Evolutionary conservation across 306 rosid species (phyloP), one percentile per base, ranked within the genome.

Genomic region (Cyclanthera cordifolia): DNA sequence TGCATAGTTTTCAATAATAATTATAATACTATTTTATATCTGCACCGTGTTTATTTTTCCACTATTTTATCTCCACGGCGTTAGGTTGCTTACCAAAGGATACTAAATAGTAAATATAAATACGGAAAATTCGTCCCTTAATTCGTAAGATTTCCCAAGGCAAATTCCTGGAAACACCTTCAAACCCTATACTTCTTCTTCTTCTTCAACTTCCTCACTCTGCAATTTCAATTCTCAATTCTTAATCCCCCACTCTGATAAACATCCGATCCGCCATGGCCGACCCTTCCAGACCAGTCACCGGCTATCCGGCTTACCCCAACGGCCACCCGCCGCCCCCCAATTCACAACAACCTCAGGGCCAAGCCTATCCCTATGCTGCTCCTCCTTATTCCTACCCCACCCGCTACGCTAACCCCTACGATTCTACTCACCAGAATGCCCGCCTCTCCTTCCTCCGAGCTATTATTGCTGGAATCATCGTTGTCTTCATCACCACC

Each of bases 281-380:
- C 32, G 87, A 89, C 46, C 82, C 91, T 69, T 75, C 91, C 2
- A 57, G 95, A 65, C 82, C 96, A 48, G 90, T 82, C 79, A 85
- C 96, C 49, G 96, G 90, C 79, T 91, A 88, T 84, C 96, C 96
- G 0, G 87, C 84, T 60, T 74, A 71, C 52, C 60, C 82, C 55
- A 67, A 74, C 57, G 82, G 83, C 60, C 45, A 46, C 19, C 78
- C 74, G 10, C 76, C 80, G 0, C 79, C 77, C 2, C 66, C 71
- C 71, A 66, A 66, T 75, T 0, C 19, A 67, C 7, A 61, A 67
- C 7, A 61, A 37, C 53, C 53, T 39, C 64, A 46, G 0, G 55
- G 14, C 2, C 69, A 72, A 9, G 79, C 82, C 5, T 84, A 85
- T 45, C 82, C 95, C 5, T 89, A 89, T 71, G 74, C 80, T 17